A percentile compares a stretch with the other conserved stretches of the same genome.
Evolutionary conservation across 345 rosid genomes (phyloP).

Genomic region (Clausena lansium): DNA sequence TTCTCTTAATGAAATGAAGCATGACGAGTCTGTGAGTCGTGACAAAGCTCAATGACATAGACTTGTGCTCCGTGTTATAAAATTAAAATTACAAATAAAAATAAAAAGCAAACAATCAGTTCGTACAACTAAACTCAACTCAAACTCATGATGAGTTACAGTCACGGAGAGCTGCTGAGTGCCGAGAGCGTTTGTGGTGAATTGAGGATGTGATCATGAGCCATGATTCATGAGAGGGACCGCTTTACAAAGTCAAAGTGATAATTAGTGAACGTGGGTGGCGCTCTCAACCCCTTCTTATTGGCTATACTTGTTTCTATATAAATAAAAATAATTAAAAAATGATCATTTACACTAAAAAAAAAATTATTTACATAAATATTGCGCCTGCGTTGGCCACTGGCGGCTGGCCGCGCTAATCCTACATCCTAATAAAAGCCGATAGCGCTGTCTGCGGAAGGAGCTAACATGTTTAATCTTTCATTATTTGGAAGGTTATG

Average conservation of each 20-base stretch:
- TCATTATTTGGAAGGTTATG: no score
- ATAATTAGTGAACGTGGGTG: conserved; percentile 27
- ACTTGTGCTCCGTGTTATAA: neutral
- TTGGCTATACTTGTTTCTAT: neutral
- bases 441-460: no score
- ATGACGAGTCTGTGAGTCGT: neutral
- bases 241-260: neutral
- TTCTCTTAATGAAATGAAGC: neutral
- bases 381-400: no score
- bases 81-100: no score
- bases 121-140: neutral
- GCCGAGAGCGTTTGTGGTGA: neutral
- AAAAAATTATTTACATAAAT: no score
- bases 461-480: no score
- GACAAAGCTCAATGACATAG: neutral
- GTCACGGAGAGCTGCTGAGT: neutral
- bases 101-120: neutral
- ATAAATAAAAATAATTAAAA: no score
- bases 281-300: conserved; percentile 13
- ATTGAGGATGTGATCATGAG: no score
- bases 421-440: no score
- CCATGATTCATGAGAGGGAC: neutral
- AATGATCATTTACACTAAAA: no score
- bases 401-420: no score
- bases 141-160: neutral